phyloP scores from a whole-genome alignment of 176 grass and related monocot genomes.

The Musa schizocarpa region DNA sequence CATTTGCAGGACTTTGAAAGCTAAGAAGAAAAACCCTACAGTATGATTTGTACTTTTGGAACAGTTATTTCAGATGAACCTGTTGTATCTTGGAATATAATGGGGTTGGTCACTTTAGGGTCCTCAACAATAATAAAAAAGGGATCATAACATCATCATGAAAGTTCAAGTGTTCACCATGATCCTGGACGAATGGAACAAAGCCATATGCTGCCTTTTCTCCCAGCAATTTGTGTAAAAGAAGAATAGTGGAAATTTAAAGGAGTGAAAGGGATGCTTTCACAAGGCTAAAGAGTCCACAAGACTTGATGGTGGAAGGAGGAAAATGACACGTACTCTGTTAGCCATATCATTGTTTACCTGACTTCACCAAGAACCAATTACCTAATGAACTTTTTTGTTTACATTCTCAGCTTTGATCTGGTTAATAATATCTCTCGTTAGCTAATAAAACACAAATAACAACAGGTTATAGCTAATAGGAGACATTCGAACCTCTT shows the following conservation, averaged over 20 bases:
- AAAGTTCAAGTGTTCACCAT: constrained; percentile 34
- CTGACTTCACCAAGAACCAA: neutral
- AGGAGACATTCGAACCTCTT: too few relatives aligned
- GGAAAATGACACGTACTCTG: neutral
- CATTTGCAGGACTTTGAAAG: too few relatives aligned
- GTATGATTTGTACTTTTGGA: too few relatives aligned
- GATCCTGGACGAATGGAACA: constrained; percentile 37
- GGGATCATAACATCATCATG: constrained; percentile 53
- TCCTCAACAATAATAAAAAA: neutral
- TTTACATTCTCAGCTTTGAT: too few relatives aligned
- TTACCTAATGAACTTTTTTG: neutral
- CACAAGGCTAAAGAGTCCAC: too few relatives aligned
- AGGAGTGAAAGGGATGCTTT: neutral
- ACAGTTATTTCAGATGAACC: too few relatives aligned
- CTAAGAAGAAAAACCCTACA: too few relatives aligned
- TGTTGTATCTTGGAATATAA: too few relatives aligned
- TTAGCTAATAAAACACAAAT: too few relatives aligned
- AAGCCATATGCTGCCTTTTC: constrained; percentile 30
- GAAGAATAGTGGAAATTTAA: neutral
- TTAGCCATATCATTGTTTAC: neutral
- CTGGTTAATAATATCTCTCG: too few relatives aligned
- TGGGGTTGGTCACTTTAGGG: too few relatives aligned
- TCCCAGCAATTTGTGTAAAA: neutral
- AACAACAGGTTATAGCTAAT: too few relatives aligned
- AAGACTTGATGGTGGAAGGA: neutral